Percentiles rank a stretch among this genome's conserved stretches.
Conservation (phyloP, 2,329 filamentous ascomycete genomes). For the Fusarium verticillioides region DNA sequence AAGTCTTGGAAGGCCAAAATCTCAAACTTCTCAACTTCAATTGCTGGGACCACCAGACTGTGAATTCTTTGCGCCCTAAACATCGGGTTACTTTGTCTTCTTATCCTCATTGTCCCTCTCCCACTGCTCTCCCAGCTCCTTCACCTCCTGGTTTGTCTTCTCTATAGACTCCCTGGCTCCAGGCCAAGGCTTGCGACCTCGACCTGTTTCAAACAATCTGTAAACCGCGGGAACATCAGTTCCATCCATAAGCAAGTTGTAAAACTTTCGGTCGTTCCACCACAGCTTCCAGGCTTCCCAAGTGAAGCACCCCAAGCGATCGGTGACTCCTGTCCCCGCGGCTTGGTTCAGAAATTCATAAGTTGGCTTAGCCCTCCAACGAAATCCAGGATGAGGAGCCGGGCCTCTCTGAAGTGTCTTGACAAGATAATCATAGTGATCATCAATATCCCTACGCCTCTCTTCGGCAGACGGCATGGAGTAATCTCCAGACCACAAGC, state of each 20-base stretch:
- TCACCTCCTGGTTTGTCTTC: conserved; percentile 41
- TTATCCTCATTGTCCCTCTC: conserved; percentile 36
- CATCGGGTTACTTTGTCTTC: conserved; percentile 28
- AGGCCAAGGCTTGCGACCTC: conserved; percentile 53
- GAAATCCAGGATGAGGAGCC: conserved; percentile 42
- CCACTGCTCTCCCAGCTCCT: conserved; percentile 36
- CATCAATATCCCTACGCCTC: conserved; percentile 45
- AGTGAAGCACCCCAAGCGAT: conserved; percentile 53
- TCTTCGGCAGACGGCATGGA: conserved; percentile 35
- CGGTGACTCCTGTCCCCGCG: conserved; percentile 55
- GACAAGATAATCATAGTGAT: conserved; percentile 42
- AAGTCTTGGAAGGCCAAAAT: neutral
- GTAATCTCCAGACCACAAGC: conserved; percentile 44
- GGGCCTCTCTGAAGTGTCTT: conserved; percentile 39
- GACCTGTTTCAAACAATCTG: conserved; percentile 54
- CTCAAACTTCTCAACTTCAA: neutral
- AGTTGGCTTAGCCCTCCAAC: conserved; percentile 34
- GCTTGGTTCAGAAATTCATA: conserved; percentile 54
- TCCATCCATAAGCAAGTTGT: conserved; percentile 54
- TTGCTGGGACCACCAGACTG: neutral
- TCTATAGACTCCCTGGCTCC: conserved; percentile 50
- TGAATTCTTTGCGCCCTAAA: neutral
- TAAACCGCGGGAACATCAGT: conserved; percentile 53
- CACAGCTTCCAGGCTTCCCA: conserved; percentile 57
- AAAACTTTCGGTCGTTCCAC: conserved; percentile 54